Evolutionary conservation across 805 yeast species (phyloP).

Genomic region (Lipomyces mesembrius): DNA sequence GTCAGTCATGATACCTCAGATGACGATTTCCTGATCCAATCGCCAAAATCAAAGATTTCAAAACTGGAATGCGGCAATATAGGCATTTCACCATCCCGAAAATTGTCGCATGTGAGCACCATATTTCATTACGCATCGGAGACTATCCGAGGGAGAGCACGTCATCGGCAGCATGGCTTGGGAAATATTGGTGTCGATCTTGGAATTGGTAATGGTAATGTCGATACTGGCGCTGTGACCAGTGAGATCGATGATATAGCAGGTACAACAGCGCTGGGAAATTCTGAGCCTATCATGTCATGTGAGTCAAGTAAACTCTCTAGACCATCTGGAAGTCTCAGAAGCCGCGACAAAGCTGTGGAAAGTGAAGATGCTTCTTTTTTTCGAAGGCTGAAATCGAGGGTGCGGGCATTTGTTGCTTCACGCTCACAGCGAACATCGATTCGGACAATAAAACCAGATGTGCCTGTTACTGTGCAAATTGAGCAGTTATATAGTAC

Average conservation of each 20-base stretch:
- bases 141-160: not conserved
- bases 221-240: not conserved
- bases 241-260: not conserved
- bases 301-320: not conserved
- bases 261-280: not conserved
- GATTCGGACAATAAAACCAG: not conserved
- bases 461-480: not conserved
- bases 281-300: not conserved
- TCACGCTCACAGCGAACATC: not conserved
- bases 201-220: not conserved
- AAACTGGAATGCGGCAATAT: not conserved
- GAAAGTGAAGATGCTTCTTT: not conserved
- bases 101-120: not conserved
- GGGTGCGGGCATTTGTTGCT: not conserved
- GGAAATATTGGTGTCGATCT: not conserved
- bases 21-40: not conserved
- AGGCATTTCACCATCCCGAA: not conserved
- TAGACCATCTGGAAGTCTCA: not conserved
- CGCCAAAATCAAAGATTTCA: not conserved
- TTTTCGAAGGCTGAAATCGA: not conserved
- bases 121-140: not conserved
- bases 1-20: slow-evolving; percentile 1
- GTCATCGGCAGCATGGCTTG: not conserved
- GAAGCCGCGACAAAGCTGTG: not conserved
- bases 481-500: slow-evolving; percentile 1